phyloP scores from a whole-genome alignment of 148 eudicot species.

The Spergularia bocconei region DNA sequence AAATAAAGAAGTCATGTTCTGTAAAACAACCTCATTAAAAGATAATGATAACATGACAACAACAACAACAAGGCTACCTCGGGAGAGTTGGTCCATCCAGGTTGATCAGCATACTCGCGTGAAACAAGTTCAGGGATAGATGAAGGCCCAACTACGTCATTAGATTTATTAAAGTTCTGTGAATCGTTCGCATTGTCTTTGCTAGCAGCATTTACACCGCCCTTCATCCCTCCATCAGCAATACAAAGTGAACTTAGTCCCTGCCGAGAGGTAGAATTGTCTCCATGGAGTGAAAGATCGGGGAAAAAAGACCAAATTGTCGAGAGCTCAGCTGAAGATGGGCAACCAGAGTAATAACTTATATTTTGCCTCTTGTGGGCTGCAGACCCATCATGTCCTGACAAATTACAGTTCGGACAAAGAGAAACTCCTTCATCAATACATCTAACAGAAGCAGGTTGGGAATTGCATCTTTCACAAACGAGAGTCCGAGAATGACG shows the following conservation, averaged over 20 bases:
- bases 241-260: conserved; percentile 61
- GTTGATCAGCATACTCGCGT: conserved; percentile 35
- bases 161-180: conserved; percentile 34
- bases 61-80: conserved; percentile 43
- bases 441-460: conserved; percentile 76
- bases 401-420: conserved; percentile 74
- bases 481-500: conserved; percentile 89
- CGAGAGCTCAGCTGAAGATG: conserved; percentile 77
- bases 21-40: not conserved
- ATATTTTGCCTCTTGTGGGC: conserved; percentile 65
- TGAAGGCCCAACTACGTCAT: conserved; percentile 39
- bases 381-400: conserved; percentile 44
- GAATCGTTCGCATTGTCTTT: conserved; percentile 29
- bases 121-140: conserved; percentile 34
- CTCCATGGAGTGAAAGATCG: conserved; percentile 39
- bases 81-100: conserved; percentile 36
- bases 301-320: conserved; percentile 71
- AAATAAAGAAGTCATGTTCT: conserved; percentile 15
- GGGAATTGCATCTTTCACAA: conserved; percentile 74
- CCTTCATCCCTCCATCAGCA: conserved; percentile 31
- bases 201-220: conserved; percentile 19
- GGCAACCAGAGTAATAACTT: conserved; percentile 80
- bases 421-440: conserved; percentile 71
- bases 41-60: not conserved
- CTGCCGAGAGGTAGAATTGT: conserved; percentile 58